A percentile compares a stretch with the other conserved stretches of the same genome.
phyloP scores from a whole-genome alignment of 202 grass and related monocot species.

The Thinopyrum obtusiflorum region DNA sequence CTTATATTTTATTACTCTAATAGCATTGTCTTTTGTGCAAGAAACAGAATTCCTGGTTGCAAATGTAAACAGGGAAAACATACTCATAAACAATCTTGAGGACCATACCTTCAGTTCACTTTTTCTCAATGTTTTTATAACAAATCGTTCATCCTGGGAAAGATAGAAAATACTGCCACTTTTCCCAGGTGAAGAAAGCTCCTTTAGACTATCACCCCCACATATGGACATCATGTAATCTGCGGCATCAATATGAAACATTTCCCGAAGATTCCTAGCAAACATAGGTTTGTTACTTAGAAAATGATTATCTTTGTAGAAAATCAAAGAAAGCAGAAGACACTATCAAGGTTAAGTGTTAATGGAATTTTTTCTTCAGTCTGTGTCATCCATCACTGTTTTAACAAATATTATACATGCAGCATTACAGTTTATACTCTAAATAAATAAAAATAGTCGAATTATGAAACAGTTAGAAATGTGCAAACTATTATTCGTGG shows the following conservation, averaged over 20 bases:
- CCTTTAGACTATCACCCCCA: constrained; percentile 91
- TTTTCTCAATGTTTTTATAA: constrained; percentile 95
- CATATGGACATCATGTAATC: constrained; percentile 99
- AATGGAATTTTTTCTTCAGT: background rate
- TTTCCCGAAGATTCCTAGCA: constrained; percentile 90
- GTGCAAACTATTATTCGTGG: background rate
- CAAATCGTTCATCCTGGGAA: constrained; percentile 97
- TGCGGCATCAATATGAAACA: constrained; percentile 99
- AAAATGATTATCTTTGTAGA: constrained; percentile 4
- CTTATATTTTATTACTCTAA: background rate
- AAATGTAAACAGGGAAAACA: constrained; percentile 15
- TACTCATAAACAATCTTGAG: background rate
- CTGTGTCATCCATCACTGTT: background rate
- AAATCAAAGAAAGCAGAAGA: background rate
- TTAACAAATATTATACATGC: background rate
- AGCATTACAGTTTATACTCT: background rate
- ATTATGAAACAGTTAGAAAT: background rate
- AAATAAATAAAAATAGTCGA: background rate
- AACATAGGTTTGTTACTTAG: constrained; percentile 8
- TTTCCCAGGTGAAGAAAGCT: constrained; percentile 99
- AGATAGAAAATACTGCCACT: constrained; percentile 99
- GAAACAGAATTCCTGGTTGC: background rate
- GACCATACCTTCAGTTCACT: constrained; percentile 78
- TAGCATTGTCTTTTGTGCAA: background rate
- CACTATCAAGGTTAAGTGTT: background rate